Conservation (phyloP, 805 yeast genomes). For the Ogataea pignaliae region DNA sequence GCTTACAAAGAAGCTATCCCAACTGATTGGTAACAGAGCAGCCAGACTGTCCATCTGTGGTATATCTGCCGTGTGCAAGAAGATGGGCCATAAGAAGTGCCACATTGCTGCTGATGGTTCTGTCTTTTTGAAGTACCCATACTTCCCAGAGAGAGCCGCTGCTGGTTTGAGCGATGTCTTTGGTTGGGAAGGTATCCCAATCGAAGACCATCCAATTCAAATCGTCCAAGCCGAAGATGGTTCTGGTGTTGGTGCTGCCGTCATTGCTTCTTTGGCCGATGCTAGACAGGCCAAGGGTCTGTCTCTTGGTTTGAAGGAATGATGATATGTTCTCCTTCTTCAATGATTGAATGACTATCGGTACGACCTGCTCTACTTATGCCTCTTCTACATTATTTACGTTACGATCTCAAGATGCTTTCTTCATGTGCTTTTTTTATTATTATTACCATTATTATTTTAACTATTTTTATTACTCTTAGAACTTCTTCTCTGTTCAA, state of each 20-base stretch:
- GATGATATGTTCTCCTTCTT: neutral
- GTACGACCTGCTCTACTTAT: neutral
- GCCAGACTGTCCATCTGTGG: conserved; percentile 95
- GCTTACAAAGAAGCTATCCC: conserved; percentile 76
- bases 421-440: too few species aligned
- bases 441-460: too few species aligned
- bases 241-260: conserved; percentile 97
- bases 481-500: too few species aligned
- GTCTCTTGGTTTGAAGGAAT: conserved; percentile 50
- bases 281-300: conserved; percentile 67
- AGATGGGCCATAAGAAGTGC: conserved; percentile 72
- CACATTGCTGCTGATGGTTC: conserved; percentile 99
- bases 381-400: neutral
- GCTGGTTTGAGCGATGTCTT: conserved; percentile 86
- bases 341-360: neutral
- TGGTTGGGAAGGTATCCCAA: conserved; percentile 56
- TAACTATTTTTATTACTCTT: too few species aligned
- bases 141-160: conserved; percentile 91
- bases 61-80: conserved; percentile 90
- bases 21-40: conserved; percentile 87
- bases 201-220: conserved; percentile 68
- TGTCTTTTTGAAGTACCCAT: conserved; percentile 90
- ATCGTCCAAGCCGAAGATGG: conserved; percentile 97
- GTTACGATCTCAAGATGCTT: too few species aligned
- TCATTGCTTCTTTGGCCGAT: conserved; percentile 92